Evolutionary conservation across 306 rosid genomes (phyloP), one percentile per base, ranked within the genome.

Genomic region (Mimosa bimucronata): DNA sequence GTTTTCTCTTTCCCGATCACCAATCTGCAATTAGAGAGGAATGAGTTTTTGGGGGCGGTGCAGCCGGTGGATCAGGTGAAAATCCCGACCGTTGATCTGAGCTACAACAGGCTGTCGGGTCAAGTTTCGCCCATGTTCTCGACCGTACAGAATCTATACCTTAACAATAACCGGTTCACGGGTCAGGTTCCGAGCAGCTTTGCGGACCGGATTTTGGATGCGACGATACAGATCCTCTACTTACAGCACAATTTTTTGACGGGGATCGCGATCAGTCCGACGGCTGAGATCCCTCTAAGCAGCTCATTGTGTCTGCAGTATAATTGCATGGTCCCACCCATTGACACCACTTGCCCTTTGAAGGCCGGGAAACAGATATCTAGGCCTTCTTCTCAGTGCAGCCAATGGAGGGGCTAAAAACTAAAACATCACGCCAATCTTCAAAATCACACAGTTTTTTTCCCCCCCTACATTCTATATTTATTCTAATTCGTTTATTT

Each of bases 291-390:
- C 84, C 99, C 99, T 0, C 44, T 87, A 77, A 93, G 99, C 76
- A 93, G 88, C 60, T 93, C 97, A 5, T 34, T 96, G 87, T 96
- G 99, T 85, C 89, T 96, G 26, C 97, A 96, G 89, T 96, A 93
- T 21, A 96, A 96, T 23, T 96, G 99, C 45, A 96, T 96, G 99
- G 98, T 96, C 71, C 98, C 94, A 2, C 99, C 99, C 66, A 77
- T 96, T 21, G 87, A 86, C 86, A 79, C 98, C 5, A 97, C 98
- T 0, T 96, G 99, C 83, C 99, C 99, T 6, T 79, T 88, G 45
- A 88, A 84, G 75, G 88, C 98, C 2, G 99, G 99, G 6, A 93
- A 64, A 0, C 88, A 90, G 92, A 96, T 82, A 78, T 77, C 95
- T 0, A 81, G 99, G 71, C 99, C 99, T 0, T 84, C 84, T 4